A percentile compares a stretch with the other conserved stretches of the same genome.
Evolutionary conservation across 2,329 filamentous ascomycete genomes (phyloP).

Genomic region (Elsinoe ampelina): DNA sequence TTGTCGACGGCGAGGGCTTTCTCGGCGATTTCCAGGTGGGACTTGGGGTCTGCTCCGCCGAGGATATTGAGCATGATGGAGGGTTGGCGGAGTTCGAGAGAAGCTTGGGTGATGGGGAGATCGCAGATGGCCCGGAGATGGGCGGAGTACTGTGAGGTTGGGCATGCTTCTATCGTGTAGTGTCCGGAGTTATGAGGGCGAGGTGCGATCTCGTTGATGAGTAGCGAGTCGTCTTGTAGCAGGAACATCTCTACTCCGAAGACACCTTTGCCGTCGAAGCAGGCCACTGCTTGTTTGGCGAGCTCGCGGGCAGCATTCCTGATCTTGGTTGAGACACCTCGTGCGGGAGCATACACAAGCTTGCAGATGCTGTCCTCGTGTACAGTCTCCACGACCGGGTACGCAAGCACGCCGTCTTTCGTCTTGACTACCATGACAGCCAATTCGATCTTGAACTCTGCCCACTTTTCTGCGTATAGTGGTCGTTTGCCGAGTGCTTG

Average conservation of each 20-base stretch:
- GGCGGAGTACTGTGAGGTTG: constrained; percentile 83
- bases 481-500: constrained; percentile 58
- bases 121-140: constrained; percentile 78
- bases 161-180: constrained; percentile 87
- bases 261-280: constrained; percentile 79
- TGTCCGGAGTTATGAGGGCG: constrained; percentile 87
- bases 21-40: constrained; percentile 51
- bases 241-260: constrained; percentile 98
- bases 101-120: constrained; percentile 44
- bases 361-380: constrained; percentile 96
- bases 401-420: constrained; percentile 63
- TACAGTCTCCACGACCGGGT: constrained; percentile 86
- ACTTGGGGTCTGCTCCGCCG: constrained; percentile 56
- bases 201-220: constrained; percentile 82
- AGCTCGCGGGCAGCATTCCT: constrained; percentile 62
- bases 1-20: constrained; percentile 49
- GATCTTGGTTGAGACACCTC: constrained; percentile 54
- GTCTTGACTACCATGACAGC: constrained; percentile 94
- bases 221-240: constrained; percentile 57
- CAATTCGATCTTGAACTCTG: constrained; percentile 74
- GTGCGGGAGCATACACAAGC: constrained; percentile 76
- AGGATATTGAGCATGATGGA: constrained; percentile 75
- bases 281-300: constrained; percentile 67
- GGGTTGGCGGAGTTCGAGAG: constrained; percentile 50
- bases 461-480: constrained; percentile 85